Base-by-base conservation (phyloP, 2,329 filamentous ascomycete species). In the Penicillium oxalicum region DNA sequence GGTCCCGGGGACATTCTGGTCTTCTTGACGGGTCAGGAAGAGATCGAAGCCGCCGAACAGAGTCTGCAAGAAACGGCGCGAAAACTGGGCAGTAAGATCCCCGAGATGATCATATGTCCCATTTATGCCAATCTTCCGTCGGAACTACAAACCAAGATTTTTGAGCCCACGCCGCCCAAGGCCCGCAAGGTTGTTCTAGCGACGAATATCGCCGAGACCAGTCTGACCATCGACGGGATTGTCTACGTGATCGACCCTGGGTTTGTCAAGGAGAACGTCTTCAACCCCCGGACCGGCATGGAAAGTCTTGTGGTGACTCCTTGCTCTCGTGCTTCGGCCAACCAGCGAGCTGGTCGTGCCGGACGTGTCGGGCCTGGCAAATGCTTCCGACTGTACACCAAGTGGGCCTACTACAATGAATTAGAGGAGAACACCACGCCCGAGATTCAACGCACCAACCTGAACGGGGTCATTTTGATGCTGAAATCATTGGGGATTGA, bases 191-290 rank as follows among this genome's bases (percentile, higher is more conserved):
- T 97, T 0, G 89, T 98, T 0, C 73, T 97, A 34, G 90, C 91
- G 0, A 97, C 93, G 2, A 98, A 98, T 64, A 97, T 98, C 67
- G 93, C 93, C 2, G 93, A 98, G 68, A 98, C 93, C 0, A 90
- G 84, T 74, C 73, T 98, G 62, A 98, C 93, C 0, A 95, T 98
- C 49, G 91, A 97, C 65, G 91, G 91, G 12, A 95, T 97, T 51
- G 87, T 91, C 7, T 96, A 94, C 65, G 93, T 97, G 33, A 95
- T 97, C 51, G 93, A 98, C 59, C 88, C 88, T 0, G 93, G 93
- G 0, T 95, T 94, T 56, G 89, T 93, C 54, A 98, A 98, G 68
- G 89, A 97, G 64, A 95, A 95, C 58, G 81, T 91, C 1, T 97
- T 91, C 72, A 95, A 95, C 54, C 86, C 91, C 0, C 82, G 86